Evolutionary conservation across 179 eudicot species (phyloP), one percentile per base, ranked within the genome.

Genomic region (Camellia oleifera): DNA sequence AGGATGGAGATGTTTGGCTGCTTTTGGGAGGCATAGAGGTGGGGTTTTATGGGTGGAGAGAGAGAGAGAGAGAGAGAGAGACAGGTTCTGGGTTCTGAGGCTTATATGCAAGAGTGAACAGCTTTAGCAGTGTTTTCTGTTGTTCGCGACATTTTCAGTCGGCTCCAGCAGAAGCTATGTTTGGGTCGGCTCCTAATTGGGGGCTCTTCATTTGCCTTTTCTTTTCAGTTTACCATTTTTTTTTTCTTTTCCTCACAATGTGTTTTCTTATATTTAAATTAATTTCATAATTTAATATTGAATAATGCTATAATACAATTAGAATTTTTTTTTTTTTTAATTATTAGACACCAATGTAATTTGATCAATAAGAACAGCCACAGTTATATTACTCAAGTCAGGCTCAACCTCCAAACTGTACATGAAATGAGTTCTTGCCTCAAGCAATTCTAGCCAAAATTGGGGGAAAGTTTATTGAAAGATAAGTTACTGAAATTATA

Each of bases 81-180:
- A 75, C 23, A 72, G 79, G 20, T 67, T 53, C 67, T 60, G 78
- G 40, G 78, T 56, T 45, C 15, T 67, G 72, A 78, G 76, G 78
- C 42, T 72, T 77, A 61, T 46, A 52, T 82, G 58, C 44, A 23
- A 72, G 42, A 42, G 71, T 4, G 63, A 81, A 60, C 86, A 81
- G 86, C 86, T 84, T 84, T 84, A 5, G 45, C 83, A 84, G 83
- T 62, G 71, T 64, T 32, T 32, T 57, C 53, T 77, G 78, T 20
- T 18, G 77, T 66, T 32, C 75, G 63, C 53, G n/a, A 80, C 58
- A 80, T 58, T 57, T 77, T 84, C 86, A 81, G 86, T 81, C 86
- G 86, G 86, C 86, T 83, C 72, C 78, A 73, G 58, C 72, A 66
- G 80, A 56, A 67, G 74, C 74, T 80, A 53, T 56, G 74, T 45